These are phyloP conservation scores for Salisapilia sapeloensis DNA, from an alignment of 352 stramenopile genomes.

Conservation along the genomic window DNA sequence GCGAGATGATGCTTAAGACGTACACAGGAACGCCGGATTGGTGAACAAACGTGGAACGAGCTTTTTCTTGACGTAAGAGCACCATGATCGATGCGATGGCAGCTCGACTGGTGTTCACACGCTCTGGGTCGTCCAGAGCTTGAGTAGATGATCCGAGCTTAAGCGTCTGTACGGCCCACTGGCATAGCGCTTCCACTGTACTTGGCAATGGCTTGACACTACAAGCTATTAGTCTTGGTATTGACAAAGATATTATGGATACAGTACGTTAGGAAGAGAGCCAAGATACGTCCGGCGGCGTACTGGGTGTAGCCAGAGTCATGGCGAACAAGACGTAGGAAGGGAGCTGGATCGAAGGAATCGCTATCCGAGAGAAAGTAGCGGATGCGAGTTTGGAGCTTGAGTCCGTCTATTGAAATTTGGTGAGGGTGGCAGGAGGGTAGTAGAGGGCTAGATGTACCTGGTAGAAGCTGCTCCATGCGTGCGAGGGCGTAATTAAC, in stretches of 20 bases:
- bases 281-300: constrained; percentile 54
- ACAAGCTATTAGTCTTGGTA: too few species aligned
- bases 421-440: not conserved
- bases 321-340: constrained; percentile 70
- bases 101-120: constrained; percentile 60
- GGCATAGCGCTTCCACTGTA: constrained; percentile 40
- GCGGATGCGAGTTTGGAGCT: constrained; percentile 53
- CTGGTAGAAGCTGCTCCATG: constrained; percentile 74
- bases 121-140: constrained; percentile 44
- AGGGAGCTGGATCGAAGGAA: constrained; percentile 55
- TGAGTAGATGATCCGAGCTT: constrained; percentile 35
- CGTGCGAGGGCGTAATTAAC: constrained; percentile 75
- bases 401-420: constrained; percentile 36
- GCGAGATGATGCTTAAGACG: constrained; percentile 10
- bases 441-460: constrained; percentile 7
- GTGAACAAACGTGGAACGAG: constrained; percentile 82
- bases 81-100: constrained; percentile 86
- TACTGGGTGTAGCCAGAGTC: constrained; percentile 78
- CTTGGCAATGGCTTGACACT: too few species aligned
- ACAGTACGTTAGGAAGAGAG: constrained; percentile 75
- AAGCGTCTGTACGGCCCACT: constrained; percentile 59
- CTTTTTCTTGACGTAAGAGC: constrained; percentile 78
- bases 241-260: too few species aligned
- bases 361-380: constrained; percentile 69
- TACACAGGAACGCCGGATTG: constrained; percentile 83